phyloP scores from a whole-genome alignment of 2,329 filamentous ascomycete species.

The Zymoseptoria passerinii region DNA sequence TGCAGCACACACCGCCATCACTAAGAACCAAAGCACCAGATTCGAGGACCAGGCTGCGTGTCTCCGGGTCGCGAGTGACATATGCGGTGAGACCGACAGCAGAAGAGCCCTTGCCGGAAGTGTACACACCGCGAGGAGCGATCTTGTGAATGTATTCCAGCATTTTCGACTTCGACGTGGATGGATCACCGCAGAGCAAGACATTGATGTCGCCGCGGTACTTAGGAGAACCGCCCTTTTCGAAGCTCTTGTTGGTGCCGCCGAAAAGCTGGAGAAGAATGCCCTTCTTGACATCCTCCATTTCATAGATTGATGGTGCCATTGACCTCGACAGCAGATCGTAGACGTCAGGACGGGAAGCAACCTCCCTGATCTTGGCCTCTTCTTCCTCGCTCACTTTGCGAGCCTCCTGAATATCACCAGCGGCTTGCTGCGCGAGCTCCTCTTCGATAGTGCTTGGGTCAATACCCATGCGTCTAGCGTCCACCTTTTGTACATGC shows the following conservation, averaged over 20 bases:
- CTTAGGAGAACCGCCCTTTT: conserved; percentile 89
- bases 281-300: conserved; percentile 98
- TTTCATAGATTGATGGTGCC: conserved; percentile 91
- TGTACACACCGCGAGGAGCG: conserved; percentile 76
- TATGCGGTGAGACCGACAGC: conserved; percentile 72
- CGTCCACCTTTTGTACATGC: conserved; percentile 94
- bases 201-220: conserved; percentile 98
- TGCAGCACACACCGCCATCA: conserved; percentile 68
- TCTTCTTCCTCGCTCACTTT: conserved; percentile 82
- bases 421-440: conserved; percentile 61
- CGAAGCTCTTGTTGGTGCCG: conserved; percentile 94
- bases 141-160: conserved; percentile 96
- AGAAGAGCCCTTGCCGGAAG: conserved; percentile 66
- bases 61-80: conserved; percentile 66
- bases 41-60: conserved; percentile 63
- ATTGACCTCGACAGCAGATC: conserved; percentile 84
- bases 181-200: conserved; percentile 91
- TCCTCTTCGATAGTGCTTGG: conserved; percentile 79
- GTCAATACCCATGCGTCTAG: conserved; percentile 87
- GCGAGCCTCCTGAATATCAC: conserved; percentile 71
- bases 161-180: conserved; percentile 91
- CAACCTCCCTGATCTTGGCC: conserved; percentile 74
- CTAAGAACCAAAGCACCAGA: conserved; percentile 66
- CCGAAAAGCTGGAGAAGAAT: conserved; percentile 94
- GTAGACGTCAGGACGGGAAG: conserved; percentile 77